A percentile compares a stretch with the other conserved stretches of the same genome.
Evolutionary conservation across 2,329 filamentous ascomycete species (phyloP).

Genomic region (Ilyonectria mors-panacis): DNA sequence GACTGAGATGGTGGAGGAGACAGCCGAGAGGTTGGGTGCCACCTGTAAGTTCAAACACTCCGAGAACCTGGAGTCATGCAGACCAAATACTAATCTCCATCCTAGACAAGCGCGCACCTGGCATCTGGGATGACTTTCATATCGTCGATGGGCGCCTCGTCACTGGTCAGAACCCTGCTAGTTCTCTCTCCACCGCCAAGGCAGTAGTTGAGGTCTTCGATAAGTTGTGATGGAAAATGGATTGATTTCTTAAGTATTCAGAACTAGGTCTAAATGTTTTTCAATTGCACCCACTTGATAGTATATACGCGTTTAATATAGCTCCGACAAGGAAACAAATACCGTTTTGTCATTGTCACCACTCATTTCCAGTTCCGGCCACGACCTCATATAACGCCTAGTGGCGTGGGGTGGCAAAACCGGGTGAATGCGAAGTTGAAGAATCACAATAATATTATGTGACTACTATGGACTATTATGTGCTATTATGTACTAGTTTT

Average conservation of each 20-base stretch:
- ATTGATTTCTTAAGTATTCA: too few relatives aligned
- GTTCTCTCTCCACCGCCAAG: conserved; percentile 55
- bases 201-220: conserved; percentile 58
- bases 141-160: conserved; percentile 56
- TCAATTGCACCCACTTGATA: too few relatives aligned
- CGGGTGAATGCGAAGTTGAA: too few relatives aligned
- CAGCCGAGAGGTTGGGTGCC: conserved; percentile 49
- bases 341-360: too few relatives aligned
- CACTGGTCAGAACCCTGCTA: conserved; percentile 60
- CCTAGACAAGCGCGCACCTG: conserved; percentile 18
- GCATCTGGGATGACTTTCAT: conserved; percentile 51
- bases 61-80: background rate
- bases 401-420: too few relatives aligned
- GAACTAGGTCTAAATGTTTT: too few relatives aligned
- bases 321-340: too few relatives aligned
- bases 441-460: background rate
- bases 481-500: background rate
- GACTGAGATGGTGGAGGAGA: conserved; percentile 52
- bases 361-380: too few relatives aligned
- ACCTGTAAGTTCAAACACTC: conserved; percentile 46
- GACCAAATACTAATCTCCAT: background rate
- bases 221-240: conserved; percentile 43
- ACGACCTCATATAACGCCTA: too few relatives aligned
- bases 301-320: too few relatives aligned
- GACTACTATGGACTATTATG: background rate